A percentile compares a stretch with the other conserved stretches of the same genome.
Evolutionary conservation across 768 basidiomycete species (phyloP).

Genomic region (Flagelloscypha sp.): DNA sequence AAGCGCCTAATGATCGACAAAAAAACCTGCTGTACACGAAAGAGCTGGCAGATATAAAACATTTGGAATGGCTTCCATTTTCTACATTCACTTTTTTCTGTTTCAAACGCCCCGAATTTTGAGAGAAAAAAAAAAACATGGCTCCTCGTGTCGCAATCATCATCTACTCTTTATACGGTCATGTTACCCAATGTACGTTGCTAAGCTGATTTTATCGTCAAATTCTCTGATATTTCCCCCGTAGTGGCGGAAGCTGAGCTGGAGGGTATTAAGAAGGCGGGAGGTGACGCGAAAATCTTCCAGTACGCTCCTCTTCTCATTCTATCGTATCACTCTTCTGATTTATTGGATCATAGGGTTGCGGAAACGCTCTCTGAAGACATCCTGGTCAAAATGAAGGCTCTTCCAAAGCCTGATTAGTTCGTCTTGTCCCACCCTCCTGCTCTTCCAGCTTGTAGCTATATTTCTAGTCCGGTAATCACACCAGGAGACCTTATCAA

Average conservation of each 20-base stretch:
- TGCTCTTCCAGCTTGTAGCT: no score
- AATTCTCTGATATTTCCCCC: background rate
- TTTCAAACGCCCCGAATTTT: no score
- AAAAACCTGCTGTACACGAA: no score
- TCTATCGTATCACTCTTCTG: background rate
- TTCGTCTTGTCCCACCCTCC: no score
- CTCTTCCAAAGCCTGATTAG: constrained; percentile 43
- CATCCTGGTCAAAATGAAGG: constrained; percentile 42
- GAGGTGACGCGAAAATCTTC: constrained; percentile 18
- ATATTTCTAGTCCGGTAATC: constrained; percentile 42
- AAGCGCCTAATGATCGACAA: no score
- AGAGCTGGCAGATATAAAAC: no score
- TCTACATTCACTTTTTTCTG: no score
- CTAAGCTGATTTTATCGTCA: background rate
- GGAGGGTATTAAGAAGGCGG: constrained; percentile 16
- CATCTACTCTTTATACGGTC: constrained; percentile 70
- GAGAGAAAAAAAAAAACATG: constrained; percentile 8
- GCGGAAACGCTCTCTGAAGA: constrained; percentile 49
- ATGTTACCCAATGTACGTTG: constrained; percentile 55
- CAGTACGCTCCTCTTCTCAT: constrained; percentile 14
- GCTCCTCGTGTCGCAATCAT: constrained; percentile 58
- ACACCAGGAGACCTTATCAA: constrained; percentile 29
- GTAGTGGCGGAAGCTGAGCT: constrained; percentile 38
- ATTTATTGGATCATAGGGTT: constrained; percentile 23
- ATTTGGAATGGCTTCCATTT: no score